These are phyloP conservation scores for Hippophae tibetana DNA, from an alignment of 306 rosid species.

Conservation along the genomic window DNA sequence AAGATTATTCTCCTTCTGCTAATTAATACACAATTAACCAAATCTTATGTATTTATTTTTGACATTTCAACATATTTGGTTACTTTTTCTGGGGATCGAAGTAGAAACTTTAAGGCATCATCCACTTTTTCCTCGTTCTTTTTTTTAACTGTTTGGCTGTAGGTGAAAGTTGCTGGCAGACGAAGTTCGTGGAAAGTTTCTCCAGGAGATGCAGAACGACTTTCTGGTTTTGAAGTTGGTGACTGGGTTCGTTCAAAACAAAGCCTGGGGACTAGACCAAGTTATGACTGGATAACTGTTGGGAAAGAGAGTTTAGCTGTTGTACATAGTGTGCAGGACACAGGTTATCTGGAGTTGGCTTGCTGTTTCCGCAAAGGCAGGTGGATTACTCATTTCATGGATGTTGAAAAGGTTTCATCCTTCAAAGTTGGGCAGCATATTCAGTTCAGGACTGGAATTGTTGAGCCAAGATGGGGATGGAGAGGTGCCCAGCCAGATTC, in stretches of 20 bases:
- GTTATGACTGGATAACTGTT: constrained; percentile 87
- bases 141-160: constrained; percentile 26
- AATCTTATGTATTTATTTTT: too few species aligned
- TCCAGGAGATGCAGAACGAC: constrained; percentile 95
- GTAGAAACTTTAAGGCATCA: neutral
- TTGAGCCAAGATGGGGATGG: constrained; percentile 98
- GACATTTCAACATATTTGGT: too few species aligned
- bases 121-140: neutral
- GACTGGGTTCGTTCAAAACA: constrained; percentile 99
- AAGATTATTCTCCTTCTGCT: too few species aligned
- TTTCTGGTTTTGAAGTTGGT: constrained; percentile 96
- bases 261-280: constrained; percentile 86
- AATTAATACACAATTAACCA: too few species aligned
- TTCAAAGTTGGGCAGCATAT: constrained; percentile 88
- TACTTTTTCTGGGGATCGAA: neutral
- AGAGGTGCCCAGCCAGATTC: constrained; percentile 75
- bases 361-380: constrained; percentile 95
- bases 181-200: constrained; percentile 92
- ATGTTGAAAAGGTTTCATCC: constrained; percentile 76
- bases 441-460: constrained; percentile 66
- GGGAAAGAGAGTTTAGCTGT: constrained; percentile 92
- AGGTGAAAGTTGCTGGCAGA: constrained; percentile 84
- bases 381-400: constrained; percentile 82
- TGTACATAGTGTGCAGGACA: constrained; percentile 91
- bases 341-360: constrained; percentile 85